phyloP scores from a whole-genome alignment of 768 basidiomycete species.

The Pholiota molesta region DNA sequence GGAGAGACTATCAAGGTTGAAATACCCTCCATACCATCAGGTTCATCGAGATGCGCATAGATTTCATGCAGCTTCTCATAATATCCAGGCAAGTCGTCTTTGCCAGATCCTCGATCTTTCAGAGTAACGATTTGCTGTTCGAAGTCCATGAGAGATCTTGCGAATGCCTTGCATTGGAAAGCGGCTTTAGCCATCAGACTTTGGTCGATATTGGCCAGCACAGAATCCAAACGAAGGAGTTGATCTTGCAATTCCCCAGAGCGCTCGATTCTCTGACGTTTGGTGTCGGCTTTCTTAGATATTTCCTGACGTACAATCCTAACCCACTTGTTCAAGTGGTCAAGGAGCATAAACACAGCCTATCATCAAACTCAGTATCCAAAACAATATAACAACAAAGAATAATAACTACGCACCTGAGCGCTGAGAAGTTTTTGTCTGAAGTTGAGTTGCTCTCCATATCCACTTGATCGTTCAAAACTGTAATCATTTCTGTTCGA shows the following conservation, averaged over 20 bases:
- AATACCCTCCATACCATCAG: slow-evolving; percentile 99
- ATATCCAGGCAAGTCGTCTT: slow-evolving; percentile 60
- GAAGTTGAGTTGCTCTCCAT: slow-evolving; percentile 54
- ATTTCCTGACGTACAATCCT: slow-evolving; percentile 73
- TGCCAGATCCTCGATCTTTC: slow-evolving; percentile 40
- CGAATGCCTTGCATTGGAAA: slow-evolving; percentile 92
- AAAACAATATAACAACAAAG: background rate
- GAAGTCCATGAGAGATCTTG: slow-evolving; percentile 92
- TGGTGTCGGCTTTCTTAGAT: slow-evolving; percentile 50
- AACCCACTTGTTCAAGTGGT: slow-evolving; percentile 92
- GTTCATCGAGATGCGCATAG: slow-evolving; percentile 94
- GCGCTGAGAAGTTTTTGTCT: slow-evolving; percentile 91
- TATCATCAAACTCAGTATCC: slow-evolving; percentile 31
- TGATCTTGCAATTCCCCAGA: slow-evolving; percentile 54
- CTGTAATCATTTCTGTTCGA: slow-evolving; percentile 73
- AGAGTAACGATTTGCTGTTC: slow-evolving; percentile 78
- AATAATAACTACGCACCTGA: slow-evolving; percentile 58
- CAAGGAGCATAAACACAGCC: slow-evolving; percentile 93
- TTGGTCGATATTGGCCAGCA: slow-evolving; percentile 82
- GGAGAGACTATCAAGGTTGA: slow-evolving; percentile 88
- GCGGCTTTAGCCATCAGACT: slow-evolving; percentile 93
- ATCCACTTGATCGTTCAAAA: slow-evolving; percentile 87
- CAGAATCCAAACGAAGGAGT: slow-evolving; percentile 73
- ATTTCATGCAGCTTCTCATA: slow-evolving; percentile 95
- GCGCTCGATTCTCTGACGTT: slow-evolving; percentile 46